phyloP scores from a whole-genome alignment of 2,329 filamentous ascomycete species.

The Aspergillus latus region DNA sequence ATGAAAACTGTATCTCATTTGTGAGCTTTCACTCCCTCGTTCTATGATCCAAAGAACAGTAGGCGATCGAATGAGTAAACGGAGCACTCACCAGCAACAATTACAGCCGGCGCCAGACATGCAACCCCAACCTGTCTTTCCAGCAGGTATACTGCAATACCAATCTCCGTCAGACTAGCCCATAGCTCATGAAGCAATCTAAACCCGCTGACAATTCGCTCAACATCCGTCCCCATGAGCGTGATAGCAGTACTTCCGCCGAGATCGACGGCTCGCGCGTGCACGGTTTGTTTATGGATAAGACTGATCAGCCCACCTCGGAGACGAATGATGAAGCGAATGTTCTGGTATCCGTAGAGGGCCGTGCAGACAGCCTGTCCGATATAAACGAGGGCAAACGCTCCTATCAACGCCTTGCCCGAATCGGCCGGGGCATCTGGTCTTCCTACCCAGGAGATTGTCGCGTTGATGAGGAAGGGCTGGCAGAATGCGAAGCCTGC shows the following conservation, averaged over 20 bases:
- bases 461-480: conserved; percentile 1
- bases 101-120: neutral
- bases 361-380: neutral
- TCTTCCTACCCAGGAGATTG: neutral
- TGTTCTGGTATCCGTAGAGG: neutral
- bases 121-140: neutral
- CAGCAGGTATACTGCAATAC: neutral
- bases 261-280: neutral
- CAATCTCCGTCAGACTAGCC: neutral
- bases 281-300: neutral
- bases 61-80: no score
- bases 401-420: neutral
- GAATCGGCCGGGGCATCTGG: neutral
- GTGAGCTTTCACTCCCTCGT: neutral
- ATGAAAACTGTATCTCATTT: neutral
- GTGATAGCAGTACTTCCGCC: neutral
- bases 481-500: neutral
- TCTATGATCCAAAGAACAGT: no score
- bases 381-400: neutral
- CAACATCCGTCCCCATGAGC: neutral
- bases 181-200: neutral
- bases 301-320: neutral
- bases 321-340: neutral
- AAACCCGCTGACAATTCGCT: neutral
- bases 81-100: neutral